Evolutionary conservation across 805 yeast genomes (phyloP).

Genomic region (Saturnispora ahearnii): DNA sequence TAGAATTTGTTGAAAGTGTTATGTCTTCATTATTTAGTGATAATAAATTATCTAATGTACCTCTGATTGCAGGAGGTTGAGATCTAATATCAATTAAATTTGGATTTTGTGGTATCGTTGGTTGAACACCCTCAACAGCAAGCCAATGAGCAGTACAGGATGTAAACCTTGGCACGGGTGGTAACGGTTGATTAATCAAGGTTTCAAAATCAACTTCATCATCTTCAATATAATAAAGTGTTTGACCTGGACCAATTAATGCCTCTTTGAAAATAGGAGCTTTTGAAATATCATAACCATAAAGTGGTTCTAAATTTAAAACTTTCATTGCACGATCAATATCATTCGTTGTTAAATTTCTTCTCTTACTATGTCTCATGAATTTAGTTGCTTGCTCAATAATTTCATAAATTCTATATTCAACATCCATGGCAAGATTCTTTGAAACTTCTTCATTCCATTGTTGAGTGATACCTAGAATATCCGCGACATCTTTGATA

Average conservation of each 20-base stretch:
- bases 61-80: conserved; percentile 70
- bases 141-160: conserved; percentile 96
- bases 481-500: conserved; percentile 91
- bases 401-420: conserved; percentile 90
- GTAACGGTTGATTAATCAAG: conserved; percentile 85
- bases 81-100: conserved; percentile 67
- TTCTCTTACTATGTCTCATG: conserved; percentile 89
- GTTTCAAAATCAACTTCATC: conserved; percentile 94
- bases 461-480: conserved; percentile 56
- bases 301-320: conserved; percentile 88
- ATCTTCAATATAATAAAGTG: conserved; percentile 79
- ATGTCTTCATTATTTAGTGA: conserved; percentile 42
- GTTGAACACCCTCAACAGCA: conserved; percentile 98
- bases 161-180: conserved; percentile 87
- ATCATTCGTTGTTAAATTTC: conserved; percentile 71
- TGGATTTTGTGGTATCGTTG: conserved; percentile 95
- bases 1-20: conserved; percentile 21
- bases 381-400: conserved; percentile 93
- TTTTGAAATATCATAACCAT: conserved; percentile 69
- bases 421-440: conserved; percentile 98
- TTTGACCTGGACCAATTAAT: conserved; percentile 83
- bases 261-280: conserved; percentile 82
- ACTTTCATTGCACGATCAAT: conserved; percentile 73
- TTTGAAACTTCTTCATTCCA: conserved; percentile 89
- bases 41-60: conserved; percentile 62